Conservation (phyloP, 2,329 filamentous ascomycete species). For the Tolypocladium endophyticum region DNA sequence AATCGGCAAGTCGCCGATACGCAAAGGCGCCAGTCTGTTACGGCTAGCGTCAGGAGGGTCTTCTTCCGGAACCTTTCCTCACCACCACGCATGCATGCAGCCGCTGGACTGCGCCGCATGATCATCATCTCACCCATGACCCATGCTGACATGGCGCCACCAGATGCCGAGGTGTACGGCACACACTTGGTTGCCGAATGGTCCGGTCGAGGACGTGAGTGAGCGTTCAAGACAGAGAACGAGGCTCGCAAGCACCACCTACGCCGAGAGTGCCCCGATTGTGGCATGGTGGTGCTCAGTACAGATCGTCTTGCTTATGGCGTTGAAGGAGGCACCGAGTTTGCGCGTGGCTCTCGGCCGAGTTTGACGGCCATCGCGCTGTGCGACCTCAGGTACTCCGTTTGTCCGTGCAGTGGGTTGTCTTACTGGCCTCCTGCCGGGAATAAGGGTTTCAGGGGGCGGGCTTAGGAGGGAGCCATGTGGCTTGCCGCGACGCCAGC, state of each 20-base stretch:
- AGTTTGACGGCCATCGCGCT: neutral
- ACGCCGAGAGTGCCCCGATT: neutral
- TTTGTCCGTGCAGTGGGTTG: no score
- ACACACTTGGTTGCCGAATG: neutral
- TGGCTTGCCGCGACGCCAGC: neutral
- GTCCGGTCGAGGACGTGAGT: neutral
- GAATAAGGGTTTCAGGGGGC: neutral
- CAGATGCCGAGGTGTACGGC: neutral
- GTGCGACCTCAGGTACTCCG: neutral
- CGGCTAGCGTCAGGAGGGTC: neutral
- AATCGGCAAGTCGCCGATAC: neutral
- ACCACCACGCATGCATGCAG: neutral
- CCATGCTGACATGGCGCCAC: neutral
- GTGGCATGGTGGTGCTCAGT: no score
- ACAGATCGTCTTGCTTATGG: no score
- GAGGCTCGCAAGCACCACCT: neutral
- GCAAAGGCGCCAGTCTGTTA: neutral
- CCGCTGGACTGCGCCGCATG: neutral
- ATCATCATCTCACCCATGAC: neutral
- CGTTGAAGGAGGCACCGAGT: neutral
- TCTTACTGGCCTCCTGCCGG: neutral
- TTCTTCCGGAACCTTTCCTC: neutral
- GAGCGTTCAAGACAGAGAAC: neutral
- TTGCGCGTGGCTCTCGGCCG: neutral
- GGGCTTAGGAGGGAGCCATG: neutral